A percentile compares a stretch with the other conserved stretches of the same genome.
These are phyloP conservation scores for Heterobasidion parviporum DNA, from an alignment of 1,284 basidiomycete species.

Conservation along the genomic window DNA sequence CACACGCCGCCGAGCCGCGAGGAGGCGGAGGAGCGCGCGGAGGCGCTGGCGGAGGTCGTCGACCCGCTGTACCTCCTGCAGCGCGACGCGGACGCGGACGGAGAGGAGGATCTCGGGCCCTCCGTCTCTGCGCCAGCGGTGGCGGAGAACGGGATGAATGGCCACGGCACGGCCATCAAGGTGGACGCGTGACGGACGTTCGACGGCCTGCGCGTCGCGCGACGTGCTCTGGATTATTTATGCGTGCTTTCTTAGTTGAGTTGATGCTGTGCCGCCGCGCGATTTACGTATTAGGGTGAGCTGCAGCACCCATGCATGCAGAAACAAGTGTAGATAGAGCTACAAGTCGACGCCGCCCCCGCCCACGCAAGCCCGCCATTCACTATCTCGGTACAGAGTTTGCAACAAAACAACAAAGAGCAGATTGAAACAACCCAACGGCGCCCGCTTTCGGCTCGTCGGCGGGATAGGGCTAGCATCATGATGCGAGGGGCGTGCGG, in stretches of 20 bases:
- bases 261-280: neutral
- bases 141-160: neutral
- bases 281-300: neutral
- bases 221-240: no score
- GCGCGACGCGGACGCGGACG: constrained; percentile 13
- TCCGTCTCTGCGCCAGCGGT: neutral
- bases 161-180: neutral
- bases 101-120: constrained; percentile 10
- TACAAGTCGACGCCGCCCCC: neutral
- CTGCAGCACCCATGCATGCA: no score
- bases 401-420: neutral
- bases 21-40: constrained; percentile 43
- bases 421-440: neutral
- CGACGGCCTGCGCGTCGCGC: no score
- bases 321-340: neutral
- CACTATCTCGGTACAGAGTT: neutral
- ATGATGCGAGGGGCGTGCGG: constrained; percentile 12
- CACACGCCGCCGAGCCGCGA: constrained; percentile 43
- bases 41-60: constrained; percentile 42
- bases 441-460: neutral
- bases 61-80: constrained; percentile 42
- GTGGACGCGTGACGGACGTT: no score
- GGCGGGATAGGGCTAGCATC: neutral
- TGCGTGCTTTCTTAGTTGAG: no score
- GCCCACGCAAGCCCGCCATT: neutral